These are phyloP conservation scores for Megacollybia platyphylla DNA, from an alignment of 1,284 basidiomycete genomes.

Conservation along the genomic window DNA sequence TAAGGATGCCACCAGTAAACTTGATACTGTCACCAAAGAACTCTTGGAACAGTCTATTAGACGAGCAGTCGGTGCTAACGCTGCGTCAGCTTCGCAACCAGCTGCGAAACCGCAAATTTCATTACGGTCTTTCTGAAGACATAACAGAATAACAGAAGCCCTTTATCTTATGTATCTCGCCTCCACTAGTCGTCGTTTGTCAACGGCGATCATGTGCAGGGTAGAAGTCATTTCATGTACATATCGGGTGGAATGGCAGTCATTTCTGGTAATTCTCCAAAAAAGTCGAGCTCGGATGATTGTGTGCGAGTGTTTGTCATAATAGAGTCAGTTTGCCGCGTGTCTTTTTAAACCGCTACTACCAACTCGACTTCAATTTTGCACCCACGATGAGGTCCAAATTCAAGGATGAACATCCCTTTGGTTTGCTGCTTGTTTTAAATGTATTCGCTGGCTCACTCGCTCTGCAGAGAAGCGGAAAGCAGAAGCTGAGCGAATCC, in stretches of 20 bases:
- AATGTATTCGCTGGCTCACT: conserved; percentile 13
- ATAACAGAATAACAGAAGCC: too few species aligned
- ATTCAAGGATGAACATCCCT: conserved; percentile 99
- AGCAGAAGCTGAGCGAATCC: conserved; percentile 92
- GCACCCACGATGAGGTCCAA: conserved; percentile 73
- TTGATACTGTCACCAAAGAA: conserved; percentile 50
- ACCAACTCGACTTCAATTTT: background rate
- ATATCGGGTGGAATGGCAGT: too few species aligned
- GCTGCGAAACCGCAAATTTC: conserved; percentile 67
- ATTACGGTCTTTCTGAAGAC: conserved; percentile 47
- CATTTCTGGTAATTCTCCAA: too few species aligned
- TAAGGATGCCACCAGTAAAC: conserved; percentile 72
- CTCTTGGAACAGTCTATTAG: conserved; percentile 72
- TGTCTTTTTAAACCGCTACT: background rate
- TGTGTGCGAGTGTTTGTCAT: too few species aligned
- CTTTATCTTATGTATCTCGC: too few species aligned
- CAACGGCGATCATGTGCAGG: too few species aligned
- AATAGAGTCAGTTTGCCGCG: too few species aligned
- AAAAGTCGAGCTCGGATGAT: too few species aligned
- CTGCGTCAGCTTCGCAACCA: conserved; percentile 18
- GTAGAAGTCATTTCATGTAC: too few species aligned
- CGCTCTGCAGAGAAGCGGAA: conserved; percentile 83
- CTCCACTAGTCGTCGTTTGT: too few species aligned
- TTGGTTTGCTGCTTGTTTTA: conserved; percentile 47
- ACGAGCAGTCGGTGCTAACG: conserved; percentile 48